Evolutionary conservation across 352 stramenopile species (phyloP).

Genomic region (Aphanomyces euteiches): DNA sequence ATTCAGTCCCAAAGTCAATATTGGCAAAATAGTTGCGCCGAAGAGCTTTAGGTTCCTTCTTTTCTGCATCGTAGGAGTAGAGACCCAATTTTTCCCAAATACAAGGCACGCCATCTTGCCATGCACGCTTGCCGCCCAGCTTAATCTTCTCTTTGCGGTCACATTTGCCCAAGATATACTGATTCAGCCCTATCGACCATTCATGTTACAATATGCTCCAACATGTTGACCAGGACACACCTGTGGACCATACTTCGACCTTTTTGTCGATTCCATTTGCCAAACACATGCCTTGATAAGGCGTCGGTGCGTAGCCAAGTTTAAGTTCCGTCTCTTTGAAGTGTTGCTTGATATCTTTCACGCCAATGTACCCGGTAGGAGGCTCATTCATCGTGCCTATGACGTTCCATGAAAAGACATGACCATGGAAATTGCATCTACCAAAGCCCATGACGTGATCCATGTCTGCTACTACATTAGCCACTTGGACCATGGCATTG

Average conservation of each 20-base stretch:
- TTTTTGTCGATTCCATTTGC: slow-evolving; percentile 55
- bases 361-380: slow-evolving; percentile 67
- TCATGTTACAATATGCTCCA: no score
- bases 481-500: slow-evolving; percentile 64
- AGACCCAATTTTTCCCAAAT: slow-evolving; percentile 80
- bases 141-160: slow-evolving; percentile 51
- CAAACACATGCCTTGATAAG: slow-evolving; percentile 79
- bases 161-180: slow-evolving; percentile 57
- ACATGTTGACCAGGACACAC: slow-evolving; percentile 20
- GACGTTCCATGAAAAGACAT: background rate
- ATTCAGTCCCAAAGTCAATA: slow-evolving; percentile 70
- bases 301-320: slow-evolving; percentile 67
- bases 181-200: slow-evolving; percentile 29
- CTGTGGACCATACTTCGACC: slow-evolving; percentile 71
- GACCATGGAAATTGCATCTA: background rate
- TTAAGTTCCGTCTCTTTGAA: slow-evolving; percentile 64
- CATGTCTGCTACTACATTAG: slow-evolving; percentile 54
- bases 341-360: slow-evolving; percentile 50
- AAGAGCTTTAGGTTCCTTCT: slow-evolving; percentile 48
- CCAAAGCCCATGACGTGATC: slow-evolving; percentile 86
- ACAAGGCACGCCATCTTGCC: slow-evolving; percentile 59
- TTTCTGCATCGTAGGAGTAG: slow-evolving; percentile 52
- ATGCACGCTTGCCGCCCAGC: slow-evolving; percentile 54
- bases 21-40: slow-evolving; percentile 63
- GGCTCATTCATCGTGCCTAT: slow-evolving; percentile 88